A percentile compares a stretch with the other conserved stretches of the same genome.
Evolutionary conservation across 140 eudicot species (phyloP).

Genomic region (Cichorium intybus): DNA sequence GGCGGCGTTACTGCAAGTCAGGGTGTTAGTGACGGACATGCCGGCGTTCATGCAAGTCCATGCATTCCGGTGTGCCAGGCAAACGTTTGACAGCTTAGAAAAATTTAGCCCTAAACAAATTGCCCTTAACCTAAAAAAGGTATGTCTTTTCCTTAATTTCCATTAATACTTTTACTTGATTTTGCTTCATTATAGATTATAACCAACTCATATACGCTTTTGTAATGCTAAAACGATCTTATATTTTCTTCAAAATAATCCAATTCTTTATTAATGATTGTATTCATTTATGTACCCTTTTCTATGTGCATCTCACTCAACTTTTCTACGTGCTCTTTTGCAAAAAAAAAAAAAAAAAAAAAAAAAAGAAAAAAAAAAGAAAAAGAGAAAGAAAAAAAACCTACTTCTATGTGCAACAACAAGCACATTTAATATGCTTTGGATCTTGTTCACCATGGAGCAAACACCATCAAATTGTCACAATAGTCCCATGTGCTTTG

Average conservation of each 20-base stretch:
- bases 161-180: background rate
- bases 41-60: slow-evolving; percentile 90
- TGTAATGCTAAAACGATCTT: no score
- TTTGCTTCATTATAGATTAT: background rate
- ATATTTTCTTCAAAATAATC: no score
- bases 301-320: background rate
- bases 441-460: slow-evolving; percentile 25
- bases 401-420: slow-evolving; percentile 8
- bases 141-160: slow-evolving; percentile 9
- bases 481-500: slow-evolving; percentile 34
- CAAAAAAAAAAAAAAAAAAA: no score
- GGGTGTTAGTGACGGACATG: slow-evolving; percentile 83
- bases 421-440: slow-evolving; percentile 27
- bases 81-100: slow-evolving; percentile 64
- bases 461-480: slow-evolving; percentile 29
- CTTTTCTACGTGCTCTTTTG: no score
- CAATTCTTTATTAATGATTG: background rate
- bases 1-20: slow-evolving; percentile 52
- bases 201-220: no score
- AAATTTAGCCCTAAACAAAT: slow-evolving; percentile 70
- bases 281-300: background rate
- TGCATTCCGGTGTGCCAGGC: slow-evolving; percentile 75
- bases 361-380: no score
- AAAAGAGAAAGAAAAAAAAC: no score
- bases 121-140: slow-evolving; percentile 75